These are phyloP conservation scores for Kandelia obovata DNA, from an alignment of 345 rosid genomes.

Conservation along the genomic window DNA sequence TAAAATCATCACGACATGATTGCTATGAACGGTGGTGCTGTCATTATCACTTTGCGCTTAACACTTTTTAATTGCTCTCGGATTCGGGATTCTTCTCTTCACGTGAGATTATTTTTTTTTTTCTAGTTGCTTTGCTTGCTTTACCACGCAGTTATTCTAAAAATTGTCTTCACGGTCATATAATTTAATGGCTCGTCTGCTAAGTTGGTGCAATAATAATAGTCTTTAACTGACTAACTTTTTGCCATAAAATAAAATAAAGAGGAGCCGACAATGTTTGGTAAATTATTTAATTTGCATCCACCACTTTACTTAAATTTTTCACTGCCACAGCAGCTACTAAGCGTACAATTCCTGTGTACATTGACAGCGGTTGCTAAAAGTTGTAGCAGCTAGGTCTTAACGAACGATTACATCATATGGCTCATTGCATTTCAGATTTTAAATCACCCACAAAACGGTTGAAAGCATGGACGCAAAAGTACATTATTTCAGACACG, in stretches of 20 bases:
- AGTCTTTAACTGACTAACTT: constrained; percentile 6
- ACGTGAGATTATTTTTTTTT: background rate
- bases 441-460: no score
- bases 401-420: no score
- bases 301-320: background rate
- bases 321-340: no score
- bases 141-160: background rate
- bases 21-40: background rate
- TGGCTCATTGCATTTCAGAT: no score
- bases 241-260: background rate
- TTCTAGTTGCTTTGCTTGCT: no score
- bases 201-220: constrained; percentile 18
- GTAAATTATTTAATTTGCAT: background rate
- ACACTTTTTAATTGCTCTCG: background rate
- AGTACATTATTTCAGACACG: no score
- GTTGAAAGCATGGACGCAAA: no score
- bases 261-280: background rate
- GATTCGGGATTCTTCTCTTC: background rate
- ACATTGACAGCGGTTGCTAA: no score
- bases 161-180: background rate
- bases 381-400: no score
- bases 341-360: no score
- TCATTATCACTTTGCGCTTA: background rate
- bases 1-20: constrained; percentile 35
- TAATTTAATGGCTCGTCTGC: background rate